These are phyloP conservation scores for Arabidopsis thaliana DNA, from an alignment of 345 rosid species.

Conservation along the genomic window TAIR10.1 NC_003070.9:400501-401000, in stretches of 20 bases:
- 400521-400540: neutral
- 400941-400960: conserved; percentile 73
- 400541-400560: conserved; percentile 13
- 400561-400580: neutral
- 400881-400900: neutral
- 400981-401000: conserved; percentile 78
- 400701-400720: neutral
- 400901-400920: neutral
- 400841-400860: neutral
- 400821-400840: conserved; percentile 63
- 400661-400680: conserved; percentile 7
- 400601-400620: neutral
- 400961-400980: conserved; percentile 77
- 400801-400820: conserved; percentile 76
- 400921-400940: conserved; percentile 66
- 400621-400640: neutral
- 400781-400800: conserved; percentile 89
- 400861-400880: neutral
- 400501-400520: neutral
- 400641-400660: neutral
- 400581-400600: neutral
- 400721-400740: conserved; percentile 76
- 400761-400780: conserved; percentile 72
- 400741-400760: conserved; percentile 85
- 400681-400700: neutral